Base-by-base conservation (phyloP, 1,284 basidiomycete species). In the Albatrellus sp. region DNA sequence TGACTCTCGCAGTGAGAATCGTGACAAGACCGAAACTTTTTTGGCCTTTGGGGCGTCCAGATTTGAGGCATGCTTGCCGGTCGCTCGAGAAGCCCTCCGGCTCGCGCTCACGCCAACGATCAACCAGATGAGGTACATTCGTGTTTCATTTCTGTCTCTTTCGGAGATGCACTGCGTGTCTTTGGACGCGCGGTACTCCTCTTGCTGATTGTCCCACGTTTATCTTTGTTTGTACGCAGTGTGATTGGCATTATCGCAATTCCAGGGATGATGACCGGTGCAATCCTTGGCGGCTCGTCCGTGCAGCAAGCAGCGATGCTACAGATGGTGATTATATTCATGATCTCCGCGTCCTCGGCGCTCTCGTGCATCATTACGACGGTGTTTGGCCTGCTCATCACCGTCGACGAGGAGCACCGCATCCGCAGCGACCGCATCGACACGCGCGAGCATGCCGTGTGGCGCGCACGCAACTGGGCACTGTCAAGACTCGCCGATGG, bases 271-370 rank as follows among this genome's bases (percentile, higher is more conserved):
- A 90, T 91, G 86, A 90, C 85, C 0, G 88, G 89, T 53, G 86
- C 88, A 1, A 84, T 91, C 50, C 76, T 91, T 13, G 89, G 86
- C 17, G 89, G 88, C 0, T 76, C 84, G 30, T 80, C 79, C 28
- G 85, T 91, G 41, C 72, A 86, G 40, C 86, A 90, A 61, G 89
- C 89, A 0, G 85, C 86, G 1, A 76, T 79, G 42, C 63, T 91
- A 9, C 89, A 91, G 56, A 90, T 89, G 81, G 79, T 90, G 48
- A 88, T 90, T 63, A 87, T 90, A 78, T 90, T 91, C 62, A 87
- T 90, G 81, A 87, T 91, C 44, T 79, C 80, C 2, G 80, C 87
- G 0, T 74, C 76, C 45, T 82, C 81, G 0, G 75, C 79, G 1
- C 71, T 90, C 19, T 73, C 78, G 5, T 70, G 77, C 5, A 79